These are phyloP conservation scores for Verticillium dahliae DNA, from an alignment of 2,329 filamentous ascomycete species.

Conservation along the genomic window DNA sequence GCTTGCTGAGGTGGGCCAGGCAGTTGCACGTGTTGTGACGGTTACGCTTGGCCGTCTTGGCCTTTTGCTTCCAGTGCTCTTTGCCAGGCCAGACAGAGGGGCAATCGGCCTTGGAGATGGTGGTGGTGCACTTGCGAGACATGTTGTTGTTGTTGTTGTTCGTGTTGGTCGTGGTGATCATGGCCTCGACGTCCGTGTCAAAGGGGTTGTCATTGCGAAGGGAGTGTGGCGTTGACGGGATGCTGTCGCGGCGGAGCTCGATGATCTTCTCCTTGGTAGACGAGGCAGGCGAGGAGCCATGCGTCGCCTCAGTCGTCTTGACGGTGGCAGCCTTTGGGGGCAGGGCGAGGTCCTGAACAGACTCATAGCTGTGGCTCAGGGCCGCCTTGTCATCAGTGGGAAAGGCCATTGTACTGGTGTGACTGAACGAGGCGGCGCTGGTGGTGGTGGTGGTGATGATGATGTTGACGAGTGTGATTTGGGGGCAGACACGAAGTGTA, in stretches of 20 bases:
- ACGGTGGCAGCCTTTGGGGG: neutral
- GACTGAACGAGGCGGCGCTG: neutral
- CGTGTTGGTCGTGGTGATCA: constrained; percentile 30
- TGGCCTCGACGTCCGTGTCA: constrained; percentile 51
- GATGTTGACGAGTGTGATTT: neutral
- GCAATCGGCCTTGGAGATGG: constrained; percentile 38
- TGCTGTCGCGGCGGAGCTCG: constrained; percentile 24
- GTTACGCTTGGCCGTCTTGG: constrained; percentile 47
- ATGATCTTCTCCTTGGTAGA: constrained; percentile 14
- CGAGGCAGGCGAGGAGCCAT: neutral
- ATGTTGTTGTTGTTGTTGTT: neutral
- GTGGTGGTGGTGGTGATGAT: neutral
- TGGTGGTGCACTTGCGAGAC: constrained; percentile 23
- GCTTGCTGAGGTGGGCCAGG: constrained; percentile 45
- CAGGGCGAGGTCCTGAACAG: neutral
- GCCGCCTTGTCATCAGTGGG: neutral
- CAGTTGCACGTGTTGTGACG: constrained; percentile 42
- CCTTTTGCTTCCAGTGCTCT: constrained; percentile 53
- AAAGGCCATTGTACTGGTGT: neutral
- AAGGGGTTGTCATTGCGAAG: constrained; percentile 41
- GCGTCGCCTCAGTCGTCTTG: neutral
- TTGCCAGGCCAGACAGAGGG: constrained; percentile 52
- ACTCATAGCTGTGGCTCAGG: neutral
- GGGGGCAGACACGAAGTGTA: neutral
- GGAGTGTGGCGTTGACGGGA: constrained; percentile 37